Percentiles rank a stretch among this genome's conserved stretches.
Evolutionary conservation across 768 basidiomycete species (phyloP).

Genomic region (Rhodotorula toruloides): DNA sequence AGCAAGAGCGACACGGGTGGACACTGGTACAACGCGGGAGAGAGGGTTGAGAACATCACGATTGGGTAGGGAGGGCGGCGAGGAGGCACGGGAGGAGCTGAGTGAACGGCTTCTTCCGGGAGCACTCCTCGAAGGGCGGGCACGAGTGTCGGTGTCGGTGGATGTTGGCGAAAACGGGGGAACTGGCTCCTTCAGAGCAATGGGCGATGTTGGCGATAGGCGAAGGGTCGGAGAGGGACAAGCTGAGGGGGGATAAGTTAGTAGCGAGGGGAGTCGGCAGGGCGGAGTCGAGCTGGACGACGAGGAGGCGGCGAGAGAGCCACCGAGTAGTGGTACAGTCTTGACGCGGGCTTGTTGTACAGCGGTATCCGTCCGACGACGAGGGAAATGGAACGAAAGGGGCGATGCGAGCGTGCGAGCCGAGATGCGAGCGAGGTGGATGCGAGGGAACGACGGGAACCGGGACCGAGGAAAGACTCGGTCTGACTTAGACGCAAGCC

Average conservation of each 20-base stretch:
- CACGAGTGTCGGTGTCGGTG: neutral
- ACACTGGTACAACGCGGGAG: neutral
- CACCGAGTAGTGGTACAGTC: neutral
- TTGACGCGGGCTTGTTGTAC: neutral
- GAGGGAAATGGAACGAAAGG: neutral
- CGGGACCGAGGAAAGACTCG: neutral
- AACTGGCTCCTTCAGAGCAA: slow-evolving; percentile 5
- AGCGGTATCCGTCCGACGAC: neutral
- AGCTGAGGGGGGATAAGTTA: slow-evolving; percentile 10
- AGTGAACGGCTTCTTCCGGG: slow-evolving; percentile 13
- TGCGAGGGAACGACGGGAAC: slow-evolving; percentile 1
- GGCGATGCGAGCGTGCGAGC: slow-evolving; percentile 5
- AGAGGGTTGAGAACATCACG: neutral
- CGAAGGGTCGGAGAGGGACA: neutral
- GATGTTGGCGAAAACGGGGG: too few relatives aligned
- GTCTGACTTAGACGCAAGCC: slow-evolving; percentile 19
- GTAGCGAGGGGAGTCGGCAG: neutral
- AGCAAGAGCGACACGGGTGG: neutral
- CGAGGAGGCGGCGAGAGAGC: neutral
- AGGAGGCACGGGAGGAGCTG: slow-evolving; percentile 3
- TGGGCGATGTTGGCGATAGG: neutral
- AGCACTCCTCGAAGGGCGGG: neutral
- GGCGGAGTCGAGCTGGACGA: neutral
- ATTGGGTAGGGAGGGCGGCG: neutral
- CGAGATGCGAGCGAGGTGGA: neutral